Evolutionary conservation across 2,329 filamentous ascomycete species (phyloP), one percentile per base, ranked within the genome.

Genomic region (Arthrobotrys sphaeroides): DNA sequence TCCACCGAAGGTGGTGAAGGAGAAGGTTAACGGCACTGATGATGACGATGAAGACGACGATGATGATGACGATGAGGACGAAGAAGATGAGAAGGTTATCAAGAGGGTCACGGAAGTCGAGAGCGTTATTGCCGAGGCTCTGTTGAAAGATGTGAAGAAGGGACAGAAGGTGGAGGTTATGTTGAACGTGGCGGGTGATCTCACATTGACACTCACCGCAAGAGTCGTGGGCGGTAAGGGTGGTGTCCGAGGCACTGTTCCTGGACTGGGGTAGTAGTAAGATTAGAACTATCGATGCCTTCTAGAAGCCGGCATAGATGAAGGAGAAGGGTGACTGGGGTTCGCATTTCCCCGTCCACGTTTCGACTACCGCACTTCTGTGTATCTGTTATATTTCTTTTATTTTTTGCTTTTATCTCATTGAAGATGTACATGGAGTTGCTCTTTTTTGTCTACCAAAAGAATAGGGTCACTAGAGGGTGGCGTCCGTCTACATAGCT

Each of bases 161-260:
- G 91, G 89, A 73, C 88, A 88, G 80, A 97, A 97, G 86, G 89
- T 99, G 78, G 95, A 99, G 86, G 90, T 98, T 65, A 96, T 93
- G 82, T 88, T 98, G 81, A 96, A 94, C 83, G 90, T 98, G 78
- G 88, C 87, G 66, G 90, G 88, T 24, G 93, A 98, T 82, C 85
- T 97, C 68, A 86, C 86, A 78, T 87, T 97, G 77, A 92, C 91
- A 57, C 87, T 97, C 78, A 91, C 94, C 43, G 90, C 90, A 68
- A 87, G 94, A 78, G 93, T 96, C 83, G 90, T 97, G 55, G 94
- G 94, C 78, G 91, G 89, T 74, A 94, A 96, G 86, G 91, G 91
- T 45, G 94, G 93, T 79, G 89, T 95, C 73, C 86, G 93, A 79
- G 92, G 70, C 28, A 74, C 70, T n/a, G 53, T 74, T 16, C 61